phyloP scores from a whole-genome alignment of 495 filamentous ascomycete species.

The Jackrogersella minutella region DNA sequence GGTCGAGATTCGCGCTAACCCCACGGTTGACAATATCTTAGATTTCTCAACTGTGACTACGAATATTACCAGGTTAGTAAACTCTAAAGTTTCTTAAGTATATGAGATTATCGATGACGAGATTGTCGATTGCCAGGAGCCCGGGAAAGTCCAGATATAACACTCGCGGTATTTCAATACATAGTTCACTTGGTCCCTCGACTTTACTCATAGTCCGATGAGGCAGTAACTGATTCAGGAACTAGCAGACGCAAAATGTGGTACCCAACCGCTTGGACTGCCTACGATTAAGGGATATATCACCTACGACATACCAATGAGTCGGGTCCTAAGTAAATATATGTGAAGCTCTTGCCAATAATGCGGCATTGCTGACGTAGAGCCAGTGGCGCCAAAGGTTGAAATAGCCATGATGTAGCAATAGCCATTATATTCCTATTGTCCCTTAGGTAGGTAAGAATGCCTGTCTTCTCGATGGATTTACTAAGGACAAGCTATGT shows the following conservation, averaged over 20 bases:
- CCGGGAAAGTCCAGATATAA: neutral
- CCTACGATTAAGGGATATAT: neutral
- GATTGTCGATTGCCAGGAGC: no score
- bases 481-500: no score
- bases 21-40: slow-evolving; percentile 14
- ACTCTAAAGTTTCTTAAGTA: no score
- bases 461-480: no score
- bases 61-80: neutral
- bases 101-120: no score
- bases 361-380: neutral
- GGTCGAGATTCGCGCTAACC: slow-evolving; percentile 19
- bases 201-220: neutral
- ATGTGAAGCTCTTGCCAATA: neutral
- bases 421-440: neutral
- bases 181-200: neutral
- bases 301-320: neutral
- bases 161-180: neutral
- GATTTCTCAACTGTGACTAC: neutral
- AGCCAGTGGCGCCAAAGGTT: neutral
- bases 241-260: neutral
- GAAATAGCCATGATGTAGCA: neutral
- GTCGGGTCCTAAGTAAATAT: neutral
- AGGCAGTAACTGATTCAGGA: slow-evolving; percentile 12
- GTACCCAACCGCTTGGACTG: neutral
- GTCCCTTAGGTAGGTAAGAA: no score